phyloP scores from a whole-genome alignment of 176 grass and related monocot genomes.

The Cocos nucifera region DNA sequence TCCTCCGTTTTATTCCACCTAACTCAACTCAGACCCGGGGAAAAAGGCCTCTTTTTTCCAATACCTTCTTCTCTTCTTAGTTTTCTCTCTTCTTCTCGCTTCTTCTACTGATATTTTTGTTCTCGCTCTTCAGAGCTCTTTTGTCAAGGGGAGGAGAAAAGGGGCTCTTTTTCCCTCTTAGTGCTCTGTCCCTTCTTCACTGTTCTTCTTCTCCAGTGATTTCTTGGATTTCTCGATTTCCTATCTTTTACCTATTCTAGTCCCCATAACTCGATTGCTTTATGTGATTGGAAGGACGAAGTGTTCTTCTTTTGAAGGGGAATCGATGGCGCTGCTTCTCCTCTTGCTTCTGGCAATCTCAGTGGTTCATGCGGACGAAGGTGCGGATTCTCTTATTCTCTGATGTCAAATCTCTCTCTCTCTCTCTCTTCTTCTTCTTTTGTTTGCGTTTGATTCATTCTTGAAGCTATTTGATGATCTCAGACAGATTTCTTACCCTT shows the following conservation, averaged over 20 bases:
- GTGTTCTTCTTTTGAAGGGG: neutral
- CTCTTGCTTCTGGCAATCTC: conserved; percentile 27
- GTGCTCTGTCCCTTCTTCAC: too few species aligned
- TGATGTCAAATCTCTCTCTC: neutral
- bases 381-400: conserved; percentile 29
- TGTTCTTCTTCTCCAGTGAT: neutral
- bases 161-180: too few species aligned
- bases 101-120: too few species aligned
- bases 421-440: neutral
- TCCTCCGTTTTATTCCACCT: too few species aligned
- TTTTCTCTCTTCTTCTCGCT: too few species aligned
- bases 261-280: neutral
- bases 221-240: neutral
- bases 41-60: too few species aligned
- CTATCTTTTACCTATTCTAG: conserved; percentile 4
- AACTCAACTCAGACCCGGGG: too few species aligned
- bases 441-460: neutral
- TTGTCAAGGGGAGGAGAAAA: too few species aligned
- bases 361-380: conserved; percentile 40
- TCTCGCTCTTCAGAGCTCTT: too few species aligned
- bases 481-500: too few species aligned
- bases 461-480: too few species aligned
- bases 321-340: conserved; percentile 1
- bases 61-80: too few species aligned
- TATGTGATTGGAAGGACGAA: conserved; percentile 2